A percentile compares a stretch with the other conserved stretches of the same genome.
These are phyloP conservation scores for Pythium catenulatum DNA, from an alignment of 352 stramenopile genomes.

Conservation along the genomic window DNA sequence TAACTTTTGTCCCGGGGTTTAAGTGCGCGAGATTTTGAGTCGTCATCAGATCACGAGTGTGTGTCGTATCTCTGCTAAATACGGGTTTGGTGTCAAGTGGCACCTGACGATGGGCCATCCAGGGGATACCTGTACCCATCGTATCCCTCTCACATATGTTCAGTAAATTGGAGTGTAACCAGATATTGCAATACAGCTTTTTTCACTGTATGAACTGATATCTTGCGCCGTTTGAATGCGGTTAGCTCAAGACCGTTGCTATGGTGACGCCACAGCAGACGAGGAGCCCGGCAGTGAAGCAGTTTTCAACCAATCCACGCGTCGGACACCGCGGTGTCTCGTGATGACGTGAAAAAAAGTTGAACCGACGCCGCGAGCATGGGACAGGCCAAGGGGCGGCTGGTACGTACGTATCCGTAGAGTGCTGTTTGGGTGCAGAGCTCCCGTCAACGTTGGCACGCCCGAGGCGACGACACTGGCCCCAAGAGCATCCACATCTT, in stretches of 20 bases:
- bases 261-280: not conserved
- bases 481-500: not conserved
- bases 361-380: not conserved
- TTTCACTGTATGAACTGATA: not conserved
- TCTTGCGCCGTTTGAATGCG: not conserved
- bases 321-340: not conserved
- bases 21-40: too few relatives aligned
- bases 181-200: not conserved
- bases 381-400: not conserved
- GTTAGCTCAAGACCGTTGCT: not conserved
- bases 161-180: not conserved
- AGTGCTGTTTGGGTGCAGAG: not conserved
- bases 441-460: not conserved
- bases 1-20: too few relatives aligned
- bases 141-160: not conserved
- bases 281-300: not conserved
- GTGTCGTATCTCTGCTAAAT: not conserved
- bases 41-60: not conserved
- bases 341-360: constrained; percentile 24
- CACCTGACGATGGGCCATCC: not conserved
- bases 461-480: not conserved
- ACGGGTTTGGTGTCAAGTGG: not conserved
- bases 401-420: too few relatives aligned
- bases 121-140: not conserved
- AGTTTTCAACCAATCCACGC: not conserved